These are phyloP conservation scores for Diaporthe capsici DNA, from an alignment of 2,329 filamentous ascomycete species.

Conservation along the genomic window DNA sequence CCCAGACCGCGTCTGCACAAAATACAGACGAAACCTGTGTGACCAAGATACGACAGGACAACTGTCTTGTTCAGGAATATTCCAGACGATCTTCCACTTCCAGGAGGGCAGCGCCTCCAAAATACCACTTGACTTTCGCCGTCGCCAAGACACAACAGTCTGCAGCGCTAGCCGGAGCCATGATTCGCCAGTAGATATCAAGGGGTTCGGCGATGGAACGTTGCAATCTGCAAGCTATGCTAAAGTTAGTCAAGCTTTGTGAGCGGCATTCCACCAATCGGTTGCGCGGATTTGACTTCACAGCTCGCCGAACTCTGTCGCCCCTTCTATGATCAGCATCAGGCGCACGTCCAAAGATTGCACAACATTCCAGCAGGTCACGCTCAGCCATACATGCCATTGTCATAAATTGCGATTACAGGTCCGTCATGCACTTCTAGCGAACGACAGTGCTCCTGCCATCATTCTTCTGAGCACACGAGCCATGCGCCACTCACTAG, in stretches of 20 bases:
- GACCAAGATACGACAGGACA: constrained; percentile 18
- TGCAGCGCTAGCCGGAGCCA: background rate
- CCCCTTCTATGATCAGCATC: constrained; percentile 26
- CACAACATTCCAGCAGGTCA: constrained; percentile 14
- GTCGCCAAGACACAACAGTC: constrained; percentile 27
- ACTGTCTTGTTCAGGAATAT: constrained; percentile 15
- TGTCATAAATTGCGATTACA: constrained; percentile 18
- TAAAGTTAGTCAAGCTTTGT: constrained; percentile 29
- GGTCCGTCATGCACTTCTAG: background rate
- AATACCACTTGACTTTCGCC: constrained; percentile 20
- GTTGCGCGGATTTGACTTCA: constrained; percentile 33
- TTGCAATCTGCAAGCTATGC: constrained; percentile 40
- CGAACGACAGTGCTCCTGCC: constrained; percentile 1
- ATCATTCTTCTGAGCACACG: background rate
- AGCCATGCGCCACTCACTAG: constrained; percentile 23
- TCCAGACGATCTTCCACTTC: constrained; percentile 19
- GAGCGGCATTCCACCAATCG: constrained; percentile 38
- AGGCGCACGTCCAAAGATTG: constrained; percentile 22
- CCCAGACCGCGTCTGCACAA: constrained; percentile 7
- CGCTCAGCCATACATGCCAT: constrained; percentile 28
- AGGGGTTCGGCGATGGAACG: constrained; percentile 40
- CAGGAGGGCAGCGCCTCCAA: constrained; percentile 13
- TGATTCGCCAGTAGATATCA: constrained; percentile 37
- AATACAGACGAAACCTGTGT: constrained; percentile 12
- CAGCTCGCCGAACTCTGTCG: constrained; percentile 23